These are phyloP conservation scores for Phalaenopsis hybrid DNA, from an alignment of 116 monocot species.

Conservation along the genomic window DNA sequence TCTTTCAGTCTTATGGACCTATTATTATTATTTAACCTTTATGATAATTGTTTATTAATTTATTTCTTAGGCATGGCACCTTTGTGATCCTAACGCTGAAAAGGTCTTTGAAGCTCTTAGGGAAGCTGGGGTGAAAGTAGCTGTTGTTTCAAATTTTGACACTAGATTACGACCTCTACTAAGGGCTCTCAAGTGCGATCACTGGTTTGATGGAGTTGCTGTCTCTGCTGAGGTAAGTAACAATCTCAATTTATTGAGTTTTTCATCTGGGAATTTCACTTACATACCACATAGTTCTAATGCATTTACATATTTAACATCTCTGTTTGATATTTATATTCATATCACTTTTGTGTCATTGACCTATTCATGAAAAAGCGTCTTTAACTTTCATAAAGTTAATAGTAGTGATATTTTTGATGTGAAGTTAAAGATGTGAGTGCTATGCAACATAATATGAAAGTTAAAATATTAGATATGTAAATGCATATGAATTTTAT, in stretches of 20 bases:
- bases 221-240: slow-evolving; percentile 80
- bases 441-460: too few relatives aligned
- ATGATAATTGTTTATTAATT: neutral
- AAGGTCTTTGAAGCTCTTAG: slow-evolving; percentile 72
- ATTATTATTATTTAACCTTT: neutral
- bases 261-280: too few relatives aligned
- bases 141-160: slow-evolving; percentile 95
- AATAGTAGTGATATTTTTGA: too few relatives aligned
- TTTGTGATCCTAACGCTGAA: slow-evolving; percentile 85
- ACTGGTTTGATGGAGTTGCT: slow-evolving; percentile 94
- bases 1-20: slow-evolving; percentile 2
- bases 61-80: slow-evolving; percentile 74
- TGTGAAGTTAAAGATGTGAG: too few relatives aligned
- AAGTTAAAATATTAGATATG: too few relatives aligned
- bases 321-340: too few relatives aligned
- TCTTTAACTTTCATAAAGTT: too few relatives aligned
- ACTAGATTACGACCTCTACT: slow-evolving; percentile 81
- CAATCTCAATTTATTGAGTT: neutral
- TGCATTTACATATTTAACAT: too few relatives aligned
- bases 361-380: too few relatives aligned
- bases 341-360: too few relatives aligned
- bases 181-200: slow-evolving; percentile 77
- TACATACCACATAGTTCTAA: too few relatives aligned
- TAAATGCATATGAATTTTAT: too few relatives aligned
- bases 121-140: slow-evolving; percentile 75